Base-by-base conservation (phyloP, 2,329 filamentous ascomycete genomes). In the Fusarium sp. region DNA sequence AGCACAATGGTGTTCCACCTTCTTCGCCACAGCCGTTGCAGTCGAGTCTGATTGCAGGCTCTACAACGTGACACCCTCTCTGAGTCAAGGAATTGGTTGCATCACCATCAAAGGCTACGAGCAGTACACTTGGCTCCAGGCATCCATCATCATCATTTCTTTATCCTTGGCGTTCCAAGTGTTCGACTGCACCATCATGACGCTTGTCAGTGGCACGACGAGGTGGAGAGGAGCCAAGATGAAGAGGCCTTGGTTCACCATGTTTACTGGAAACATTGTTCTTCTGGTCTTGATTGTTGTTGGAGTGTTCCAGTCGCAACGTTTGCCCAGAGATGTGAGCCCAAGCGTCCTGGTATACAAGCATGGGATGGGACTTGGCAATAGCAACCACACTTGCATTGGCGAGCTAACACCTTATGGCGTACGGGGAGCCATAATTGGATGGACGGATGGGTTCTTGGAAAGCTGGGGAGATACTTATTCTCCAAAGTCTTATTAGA, bases 231-330 rank as follows among this genome's bases (percentile, higher is more conserved):
- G 59, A 1, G 59, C 59, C 29, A 62, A 62, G 31, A 62, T 62
- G 59, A 62, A 62, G 59, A n/a, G 59, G 11, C 59, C 59, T 10
- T 62, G 44, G 59, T 62, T 62, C 31, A 62, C 59, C 10, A 62
- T 62, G 59, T 62, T 62, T 33, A 51, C 59, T 10, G 59, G 59
- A 7, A 62, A 62, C 6, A 53, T 53, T 31, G 44, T 62, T 8
- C 59, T 62, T 12, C 42, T 62, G 6, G 59, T 62, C 5, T 17
- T 62, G 16, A 53, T 62, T 8, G 36, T 49, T 16, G 59, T 62
- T 20, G 59, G 59, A 16, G 44, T 62, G 7, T 36, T 62, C 1
- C 59, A 62, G 29, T 51, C 59, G 2, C 59, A 62, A 17, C 42
- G 59, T 10, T 62, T 62, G 44, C 59, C 59, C 22, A 53, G 42